Evolutionary conservation across 805 yeast genomes (phyloP).

Genomic region (Sugiyamaella smithiae): DNA sequence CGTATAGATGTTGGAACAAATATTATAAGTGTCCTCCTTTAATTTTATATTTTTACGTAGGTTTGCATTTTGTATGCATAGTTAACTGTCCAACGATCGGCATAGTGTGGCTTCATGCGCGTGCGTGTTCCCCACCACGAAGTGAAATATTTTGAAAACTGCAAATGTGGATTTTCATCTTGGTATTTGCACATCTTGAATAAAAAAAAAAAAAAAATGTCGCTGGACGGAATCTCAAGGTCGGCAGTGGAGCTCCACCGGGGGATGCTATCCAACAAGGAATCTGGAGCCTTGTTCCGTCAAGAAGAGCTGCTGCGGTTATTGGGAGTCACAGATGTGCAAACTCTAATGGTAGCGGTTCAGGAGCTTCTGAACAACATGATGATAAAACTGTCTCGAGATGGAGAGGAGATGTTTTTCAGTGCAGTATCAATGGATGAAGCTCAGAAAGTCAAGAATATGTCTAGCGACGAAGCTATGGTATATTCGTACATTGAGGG

Average conservation of each 20-base stretch:
- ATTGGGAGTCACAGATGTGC: slow-evolving; percentile 42
- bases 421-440: slow-evolving; percentile 71
- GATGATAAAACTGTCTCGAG: slow-evolving; percentile 65
- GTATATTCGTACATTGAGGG: slow-evolving; percentile 90
- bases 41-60: background rate
- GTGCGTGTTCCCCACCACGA: slow-evolving; percentile 1
- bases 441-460: slow-evolving; percentile 69
- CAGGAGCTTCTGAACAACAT: slow-evolving; percentile 53
- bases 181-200: background rate
- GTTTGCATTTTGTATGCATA: background rate
- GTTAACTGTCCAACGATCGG: background rate
- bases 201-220: too few species aligned
- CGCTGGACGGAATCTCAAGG: slow-evolving; percentile 22
- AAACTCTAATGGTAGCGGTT: slow-evolving; percentile 41
- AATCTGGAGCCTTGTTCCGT: slow-evolving; percentile 49
- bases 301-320: slow-evolving; percentile 66
- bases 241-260: slow-evolving; percentile 53
- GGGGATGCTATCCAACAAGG: slow-evolving; percentile 53
- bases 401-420: slow-evolving; percentile 64
- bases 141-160: background rate
- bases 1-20: background rate
- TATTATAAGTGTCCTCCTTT: background rate
- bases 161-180: background rate
- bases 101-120: background rate
- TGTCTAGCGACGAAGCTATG: slow-evolving; percentile 86